These are phyloP conservation scores for Aspergillus jensenii DNA, from an alignment of 2,329 filamentous ascomycete genomes.

Conservation along the genomic window DNA sequence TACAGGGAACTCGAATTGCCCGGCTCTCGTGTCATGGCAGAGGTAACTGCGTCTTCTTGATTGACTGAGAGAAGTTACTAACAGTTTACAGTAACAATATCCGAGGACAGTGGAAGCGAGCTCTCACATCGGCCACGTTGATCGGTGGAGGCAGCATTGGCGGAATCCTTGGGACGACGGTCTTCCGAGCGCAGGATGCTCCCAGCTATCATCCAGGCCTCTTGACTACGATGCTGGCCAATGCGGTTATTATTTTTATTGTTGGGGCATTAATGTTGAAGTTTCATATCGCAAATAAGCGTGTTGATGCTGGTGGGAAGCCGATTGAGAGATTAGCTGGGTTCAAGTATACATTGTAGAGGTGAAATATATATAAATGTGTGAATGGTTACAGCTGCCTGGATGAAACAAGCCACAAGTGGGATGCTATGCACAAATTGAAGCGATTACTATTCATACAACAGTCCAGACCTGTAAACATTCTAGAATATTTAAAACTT, in stretches of 20 bases:
- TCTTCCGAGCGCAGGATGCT: conserved; percentile 19
- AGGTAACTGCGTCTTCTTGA: conserved; percentile 49
- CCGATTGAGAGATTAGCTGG: conserved; percentile 7
- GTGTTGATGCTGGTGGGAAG: conserved; percentile 10
- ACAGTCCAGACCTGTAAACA: no score
- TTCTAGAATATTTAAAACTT: no score
- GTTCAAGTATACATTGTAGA: conserved; percentile 8
- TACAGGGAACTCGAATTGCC: conserved; percentile 8
- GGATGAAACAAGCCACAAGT: no score
- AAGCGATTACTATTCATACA: no score
- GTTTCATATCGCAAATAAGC: conserved; percentile 6
- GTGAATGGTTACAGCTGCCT: no score
- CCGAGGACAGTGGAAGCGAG: conserved; percentile 81
- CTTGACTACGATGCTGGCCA: conserved; percentile 13
- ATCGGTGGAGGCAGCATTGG: conserved; percentile 43
- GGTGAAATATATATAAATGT: background rate
- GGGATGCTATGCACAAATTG: no score
- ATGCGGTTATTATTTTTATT: conserved; percentile 14
- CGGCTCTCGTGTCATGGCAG: conserved; percentile 68
- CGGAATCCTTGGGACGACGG: conserved; percentile 16
- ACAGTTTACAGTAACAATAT: conserved; percentile 63
- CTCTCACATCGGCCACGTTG: conserved; percentile 70
- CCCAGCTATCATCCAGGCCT: conserved; percentile 15
- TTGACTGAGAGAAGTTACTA: background rate
- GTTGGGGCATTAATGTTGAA: background rate